Conservation (phyloP, 1,139 yeast species). For the Nematodospora anomalae region DNA sequence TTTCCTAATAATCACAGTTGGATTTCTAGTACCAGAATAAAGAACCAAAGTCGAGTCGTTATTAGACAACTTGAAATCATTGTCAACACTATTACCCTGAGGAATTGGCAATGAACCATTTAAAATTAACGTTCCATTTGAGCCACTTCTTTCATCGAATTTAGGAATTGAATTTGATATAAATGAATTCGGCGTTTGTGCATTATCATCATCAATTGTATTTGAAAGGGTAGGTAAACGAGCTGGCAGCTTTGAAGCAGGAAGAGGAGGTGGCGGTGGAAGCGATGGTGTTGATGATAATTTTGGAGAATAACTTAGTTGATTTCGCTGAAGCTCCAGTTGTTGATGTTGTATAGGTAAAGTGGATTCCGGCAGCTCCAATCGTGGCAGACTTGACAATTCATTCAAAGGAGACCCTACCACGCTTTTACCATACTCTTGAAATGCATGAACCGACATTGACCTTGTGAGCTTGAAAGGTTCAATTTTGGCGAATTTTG, state of each 20-base stretch:
- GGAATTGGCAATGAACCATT: background rate
- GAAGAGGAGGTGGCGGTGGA: conserved; percentile 2
- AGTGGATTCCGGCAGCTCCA: conserved; percentile 4
- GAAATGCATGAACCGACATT: conserved; percentile 14
- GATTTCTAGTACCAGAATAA: conserved; percentile 11
- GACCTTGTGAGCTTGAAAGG: conserved; percentile 15
- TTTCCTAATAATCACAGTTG: conserved; percentile 17
- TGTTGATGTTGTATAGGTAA: background rate
- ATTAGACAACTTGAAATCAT: background rate
- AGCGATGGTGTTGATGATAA: background rate
- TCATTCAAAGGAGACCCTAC: conserved; percentile 6
- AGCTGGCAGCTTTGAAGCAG: conserved; percentile 4
- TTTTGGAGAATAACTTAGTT: too few species aligned
- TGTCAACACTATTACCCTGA: background rate
- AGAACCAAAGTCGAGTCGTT: background rate
- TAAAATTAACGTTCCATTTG: background rate
- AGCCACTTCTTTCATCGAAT: conserved; percentile 1
- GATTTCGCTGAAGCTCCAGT: background rate
- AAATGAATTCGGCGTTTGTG: conserved; percentile 12
- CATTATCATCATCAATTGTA: conserved; percentile 15
- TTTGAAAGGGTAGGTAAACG: conserved; percentile 6
- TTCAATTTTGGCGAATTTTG: conserved; percentile 9
- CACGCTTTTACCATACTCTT: conserved; percentile 12
- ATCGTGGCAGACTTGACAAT: conserved; percentile 1
- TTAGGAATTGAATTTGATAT: conserved; percentile 5